Evolutionary conservation across 208 protist species (phyloP).

Genomic region (Trypanosoma theileri): DNA sequence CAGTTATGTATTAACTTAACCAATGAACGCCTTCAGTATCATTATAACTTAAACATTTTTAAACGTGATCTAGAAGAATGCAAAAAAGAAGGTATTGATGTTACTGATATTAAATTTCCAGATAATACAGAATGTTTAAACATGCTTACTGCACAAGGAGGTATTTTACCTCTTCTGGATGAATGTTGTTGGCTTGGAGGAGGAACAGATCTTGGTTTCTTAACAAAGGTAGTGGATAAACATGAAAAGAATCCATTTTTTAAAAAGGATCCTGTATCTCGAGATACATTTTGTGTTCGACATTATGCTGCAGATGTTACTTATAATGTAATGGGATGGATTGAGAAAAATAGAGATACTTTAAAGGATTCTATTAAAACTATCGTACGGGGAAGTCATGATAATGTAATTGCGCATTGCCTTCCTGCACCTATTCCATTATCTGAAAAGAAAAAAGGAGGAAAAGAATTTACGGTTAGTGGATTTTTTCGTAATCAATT

Average conservation of each 20-base stretch:
- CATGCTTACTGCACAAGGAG: slow-evolving; percentile 65
- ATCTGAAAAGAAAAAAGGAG: slow-evolving; percentile 15
- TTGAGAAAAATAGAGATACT: slow-evolving; percentile 47
- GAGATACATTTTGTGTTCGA: slow-evolving; percentile 32
- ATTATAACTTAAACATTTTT: slow-evolving; percentile 88
- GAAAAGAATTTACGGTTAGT: slow-evolving; percentile 27
- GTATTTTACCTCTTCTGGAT: slow-evolving; percentile 77
- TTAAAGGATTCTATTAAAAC: slow-evolving; percentile 42
- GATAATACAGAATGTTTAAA: slow-evolving; percentile 79
- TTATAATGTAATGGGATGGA: slow-evolving; percentile 35
- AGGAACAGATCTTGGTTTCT: slow-evolving; percentile 50
- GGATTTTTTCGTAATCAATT: slow-evolving; percentile 41
- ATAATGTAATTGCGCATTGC: slow-evolving; percentile 20
- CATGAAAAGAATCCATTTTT: slow-evolving; percentile 36
- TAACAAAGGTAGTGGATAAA: slow-evolving; percentile 29
- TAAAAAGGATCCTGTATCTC: slow-evolving; percentile 15
- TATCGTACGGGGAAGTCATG: slow-evolving; percentile 18
- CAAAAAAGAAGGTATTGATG: slow-evolving; percentile 72
- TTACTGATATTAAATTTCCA: slow-evolving; percentile 64
- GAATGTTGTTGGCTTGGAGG: slow-evolving; percentile 76
- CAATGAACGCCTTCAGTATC: slow-evolving; percentile 42
- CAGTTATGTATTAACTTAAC: slow-evolving; percentile 43
- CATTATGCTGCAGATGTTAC: slow-evolving; percentile 59
- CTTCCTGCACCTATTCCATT: slow-evolving; percentile 32
- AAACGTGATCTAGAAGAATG: slow-evolving; percentile 62